Conservation (phyloP, 2,329 filamentous ascomycete genomes). For the Talaromyces sp. region DNA sequence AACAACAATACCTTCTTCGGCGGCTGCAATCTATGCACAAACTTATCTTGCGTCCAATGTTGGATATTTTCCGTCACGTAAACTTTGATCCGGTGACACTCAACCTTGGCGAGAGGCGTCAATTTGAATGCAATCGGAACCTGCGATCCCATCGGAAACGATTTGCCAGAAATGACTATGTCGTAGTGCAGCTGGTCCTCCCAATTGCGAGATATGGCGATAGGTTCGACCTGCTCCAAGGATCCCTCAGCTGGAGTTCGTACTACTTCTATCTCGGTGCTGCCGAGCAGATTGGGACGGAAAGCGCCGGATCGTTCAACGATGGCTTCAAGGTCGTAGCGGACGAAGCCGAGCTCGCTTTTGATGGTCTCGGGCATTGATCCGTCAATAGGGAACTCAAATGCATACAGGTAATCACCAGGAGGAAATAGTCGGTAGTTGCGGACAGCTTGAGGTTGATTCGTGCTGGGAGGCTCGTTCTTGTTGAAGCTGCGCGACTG, state of each 20-base stretch:
- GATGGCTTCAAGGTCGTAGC: constrained; percentile 80
- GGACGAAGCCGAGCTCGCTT: constrained; percentile 79
- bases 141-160: constrained; percentile 80
- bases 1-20: constrained; percentile 80
- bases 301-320: constrained; percentile 86
- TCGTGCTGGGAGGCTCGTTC: constrained; percentile 58
- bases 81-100: constrained; percentile 88
- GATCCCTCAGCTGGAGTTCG: constrained; percentile 83
- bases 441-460: constrained; percentile 63
- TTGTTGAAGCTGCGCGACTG: constrained; percentile 83
- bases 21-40: constrained; percentile 78
- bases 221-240: constrained; percentile 85
- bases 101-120: constrained; percentile 86
- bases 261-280: constrained; percentile 77
- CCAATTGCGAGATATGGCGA: constrained; percentile 90
- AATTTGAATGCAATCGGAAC: constrained; percentile 93
- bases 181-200: constrained; percentile 95
- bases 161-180: constrained; percentile 93
- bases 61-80: constrained; percentile 87
- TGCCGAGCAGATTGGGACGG: constrained; percentile 78
- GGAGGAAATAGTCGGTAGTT: constrained; percentile 84
- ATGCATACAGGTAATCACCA: constrained; percentile 69
- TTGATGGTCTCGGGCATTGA: constrained; percentile 78
- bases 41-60: constrained; percentile 82
- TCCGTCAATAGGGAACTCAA: constrained; percentile 77